Percentiles rank a stretch among this genome's conserved stretches.
These are phyloP conservation scores for Lepidium africanum DNA, from an alignment of 345 rosid genomes.

Conservation along the genomic window DNA sequence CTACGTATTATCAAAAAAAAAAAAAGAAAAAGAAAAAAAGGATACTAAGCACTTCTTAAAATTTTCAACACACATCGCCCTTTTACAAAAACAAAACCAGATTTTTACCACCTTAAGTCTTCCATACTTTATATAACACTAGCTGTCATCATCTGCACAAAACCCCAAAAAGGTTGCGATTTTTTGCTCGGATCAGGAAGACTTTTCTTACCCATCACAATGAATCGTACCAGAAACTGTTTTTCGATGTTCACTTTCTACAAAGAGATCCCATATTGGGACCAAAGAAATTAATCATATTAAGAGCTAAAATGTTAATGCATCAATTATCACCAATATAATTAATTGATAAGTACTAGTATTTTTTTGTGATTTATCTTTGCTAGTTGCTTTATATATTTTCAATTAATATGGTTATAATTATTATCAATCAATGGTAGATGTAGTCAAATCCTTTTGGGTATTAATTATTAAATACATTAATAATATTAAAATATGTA, in stretches of 20 bases:
- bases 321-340: too few relatives aligned
- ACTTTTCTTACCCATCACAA: slow-evolving; percentile 61
- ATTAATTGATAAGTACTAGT: too few relatives aligned
- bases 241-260: slow-evolving; percentile 57
- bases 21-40: too few relatives aligned
- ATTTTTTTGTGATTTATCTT: too few relatives aligned
- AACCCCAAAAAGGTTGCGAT: slow-evolving; percentile 66
- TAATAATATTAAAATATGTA: too few relatives aligned
- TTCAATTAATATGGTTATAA: too few relatives aligned
- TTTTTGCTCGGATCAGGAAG: slow-evolving; percentile 60
- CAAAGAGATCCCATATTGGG: background rate
- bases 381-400: too few relatives aligned
- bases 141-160: slow-evolving; percentile 50
- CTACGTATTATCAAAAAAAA: too few relatives aligned
- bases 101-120: background rate
- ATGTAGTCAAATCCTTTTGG: too few relatives aligned
- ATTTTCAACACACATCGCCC: background rate
- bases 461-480: too few relatives aligned
- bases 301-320: background rate
- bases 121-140: background rate
- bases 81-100: background rate
- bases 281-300: background rate
- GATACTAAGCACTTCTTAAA: background rate
- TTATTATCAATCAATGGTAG: too few relatives aligned
- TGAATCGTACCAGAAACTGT: slow-evolving; percentile 47